Evolutionary conservation across 208 protist genomes (phyloP).

Genomic region (Leishmania arabica): DNA sequence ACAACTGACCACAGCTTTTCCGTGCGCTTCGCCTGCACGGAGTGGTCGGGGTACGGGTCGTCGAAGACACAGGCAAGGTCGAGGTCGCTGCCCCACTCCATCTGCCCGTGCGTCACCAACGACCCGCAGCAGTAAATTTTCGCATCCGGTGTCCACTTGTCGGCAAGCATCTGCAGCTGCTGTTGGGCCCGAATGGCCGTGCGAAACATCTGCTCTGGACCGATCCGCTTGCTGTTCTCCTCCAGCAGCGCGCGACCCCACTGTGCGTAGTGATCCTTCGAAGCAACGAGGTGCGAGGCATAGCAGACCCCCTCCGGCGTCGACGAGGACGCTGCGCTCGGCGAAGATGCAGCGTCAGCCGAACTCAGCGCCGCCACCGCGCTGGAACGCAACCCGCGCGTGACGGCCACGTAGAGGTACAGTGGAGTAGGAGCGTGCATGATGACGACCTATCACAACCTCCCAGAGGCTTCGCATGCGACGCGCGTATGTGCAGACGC

Average conservation of each 20-base stretch:
- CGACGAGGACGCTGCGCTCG: not conserved
- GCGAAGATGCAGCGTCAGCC: not conserved
- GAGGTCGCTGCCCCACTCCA: conserved; percentile 92
- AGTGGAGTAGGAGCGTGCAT: conserved; percentile 22
- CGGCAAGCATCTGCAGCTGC: conserved; percentile 82
- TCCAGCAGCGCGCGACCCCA: conserved; percentile 79
- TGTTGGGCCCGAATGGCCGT: conserved; percentile 79
- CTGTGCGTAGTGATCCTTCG: conserved; percentile 69
- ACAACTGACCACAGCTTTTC: conserved; percentile 90
- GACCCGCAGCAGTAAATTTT: conserved; percentile 91
- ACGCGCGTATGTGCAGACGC: not conserved
- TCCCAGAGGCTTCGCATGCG: not conserved
- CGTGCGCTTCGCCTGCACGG: conserved; percentile 80
- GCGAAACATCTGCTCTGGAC: conserved; percentile 86
- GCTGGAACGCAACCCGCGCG: not conserved
- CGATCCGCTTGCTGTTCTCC: conserved; percentile 83
- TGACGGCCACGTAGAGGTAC: conserved; percentile 19
- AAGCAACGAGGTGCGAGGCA: conserved; percentile 39
- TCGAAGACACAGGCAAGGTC: conserved; percentile 92
- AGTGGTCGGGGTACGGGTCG: conserved; percentile 81
- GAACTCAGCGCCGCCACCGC: not conserved
- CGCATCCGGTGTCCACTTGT: conserved; percentile 90
- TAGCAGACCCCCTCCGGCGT: conserved; percentile 2
- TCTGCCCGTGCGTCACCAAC: conserved; percentile 87
- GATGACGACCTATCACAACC: not conserved